Evolutionary conservation across 768 basidiomycete species (phyloP).

Genomic region (Royoungia palumana): DNA sequence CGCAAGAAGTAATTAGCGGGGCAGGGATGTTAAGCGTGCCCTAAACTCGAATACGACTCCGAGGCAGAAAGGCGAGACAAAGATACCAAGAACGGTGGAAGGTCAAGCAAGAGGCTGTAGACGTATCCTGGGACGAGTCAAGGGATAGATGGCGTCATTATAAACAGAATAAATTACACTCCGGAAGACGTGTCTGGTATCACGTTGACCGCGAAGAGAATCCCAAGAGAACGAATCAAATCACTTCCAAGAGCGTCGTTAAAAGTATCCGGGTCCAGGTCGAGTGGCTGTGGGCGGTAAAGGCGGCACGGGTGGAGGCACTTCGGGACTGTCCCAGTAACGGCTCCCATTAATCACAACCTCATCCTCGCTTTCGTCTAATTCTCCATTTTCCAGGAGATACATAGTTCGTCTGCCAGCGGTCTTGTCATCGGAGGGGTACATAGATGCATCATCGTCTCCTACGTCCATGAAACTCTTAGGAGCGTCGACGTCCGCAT

Average conservation of each 20-base stretch:
- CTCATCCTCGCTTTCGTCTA: slow-evolving; percentile 22
- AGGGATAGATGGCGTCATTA: slow-evolving; percentile 13
- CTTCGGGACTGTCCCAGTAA: slow-evolving; percentile 17
- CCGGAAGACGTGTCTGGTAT: background rate
- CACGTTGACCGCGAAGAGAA: slow-evolving; percentile 1
- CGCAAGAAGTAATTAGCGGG: slow-evolving; percentile 11
- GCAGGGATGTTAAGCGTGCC: background rate
- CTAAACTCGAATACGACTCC: background rate
- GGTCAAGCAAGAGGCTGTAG: slow-evolving; percentile 5
- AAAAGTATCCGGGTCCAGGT: slow-evolving; percentile 30
- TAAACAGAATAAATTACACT: slow-evolving; percentile 32
- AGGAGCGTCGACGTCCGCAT: slow-evolving; percentile 12
- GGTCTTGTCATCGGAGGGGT: slow-evolving; percentile 30
- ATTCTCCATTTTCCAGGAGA: slow-evolving; percentile 27
- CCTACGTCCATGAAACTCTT: slow-evolving; percentile 16
- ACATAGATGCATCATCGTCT: slow-evolving; percentile 30
- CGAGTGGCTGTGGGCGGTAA: slow-evolving; percentile 12
- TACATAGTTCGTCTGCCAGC: slow-evolving; percentile 35
- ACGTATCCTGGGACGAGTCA: slow-evolving; percentile 3
- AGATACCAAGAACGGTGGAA: slow-evolving; percentile 11
- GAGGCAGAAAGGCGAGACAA: slow-evolving; percentile 4
- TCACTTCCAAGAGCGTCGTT: slow-evolving; percentile 8
- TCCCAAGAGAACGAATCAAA: slow-evolving; percentile 9
- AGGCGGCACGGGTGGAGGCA: slow-evolving; percentile 22
- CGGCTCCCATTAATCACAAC: slow-evolving; percentile 16